Conservation (phyloP, 257 asterid species). For the Striga asiatica region DNA sequence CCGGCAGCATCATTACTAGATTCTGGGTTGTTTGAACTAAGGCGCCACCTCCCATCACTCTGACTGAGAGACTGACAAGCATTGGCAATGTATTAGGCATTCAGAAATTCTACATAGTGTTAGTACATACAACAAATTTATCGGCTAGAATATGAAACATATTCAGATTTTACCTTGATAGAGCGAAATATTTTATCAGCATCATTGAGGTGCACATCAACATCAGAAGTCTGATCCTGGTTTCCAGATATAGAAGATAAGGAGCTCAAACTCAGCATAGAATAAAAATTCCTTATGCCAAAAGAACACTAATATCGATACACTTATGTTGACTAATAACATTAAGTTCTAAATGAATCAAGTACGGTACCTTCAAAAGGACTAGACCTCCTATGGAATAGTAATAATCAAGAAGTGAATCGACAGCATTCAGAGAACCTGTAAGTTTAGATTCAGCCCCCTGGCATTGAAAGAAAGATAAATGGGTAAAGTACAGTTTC, state of each 20-base stretch:
- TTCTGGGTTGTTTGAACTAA: constrained; percentile 70
- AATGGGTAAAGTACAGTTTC: constrained; percentile 7
- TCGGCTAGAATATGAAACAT: constrained; percentile 6
- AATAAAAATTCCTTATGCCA: background rate
- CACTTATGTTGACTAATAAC: background rate
- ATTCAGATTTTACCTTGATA: constrained; percentile 46
- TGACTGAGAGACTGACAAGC: constrained; percentile 79
- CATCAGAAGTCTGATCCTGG: constrained; percentile 62
- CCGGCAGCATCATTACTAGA: constrained; percentile 92
- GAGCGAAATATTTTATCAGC: constrained; percentile 63
- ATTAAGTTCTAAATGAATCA: background rate
- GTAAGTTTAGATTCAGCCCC: constrained; percentile 53
- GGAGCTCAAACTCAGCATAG: background rate
- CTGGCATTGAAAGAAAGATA: constrained; percentile 27
- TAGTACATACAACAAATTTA: constrained; percentile 6
- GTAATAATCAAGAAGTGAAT: constrained; percentile 64
- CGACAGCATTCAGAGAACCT: constrained; percentile 43
- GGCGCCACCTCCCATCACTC: constrained; percentile 99
- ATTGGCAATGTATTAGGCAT: constrained; percentile 14
- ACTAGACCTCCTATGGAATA: constrained; percentile 57
- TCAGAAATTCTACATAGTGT: constrained; percentile 1
- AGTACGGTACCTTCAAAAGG: constrained; percentile 52
- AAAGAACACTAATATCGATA: background rate
- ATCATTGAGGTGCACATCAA: constrained; percentile 55
- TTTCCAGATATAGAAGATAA: constrained; percentile 15